Base-by-base conservation (phyloP, 768 basidiomycete genomes). In the Trametes sanguinea region DNA sequence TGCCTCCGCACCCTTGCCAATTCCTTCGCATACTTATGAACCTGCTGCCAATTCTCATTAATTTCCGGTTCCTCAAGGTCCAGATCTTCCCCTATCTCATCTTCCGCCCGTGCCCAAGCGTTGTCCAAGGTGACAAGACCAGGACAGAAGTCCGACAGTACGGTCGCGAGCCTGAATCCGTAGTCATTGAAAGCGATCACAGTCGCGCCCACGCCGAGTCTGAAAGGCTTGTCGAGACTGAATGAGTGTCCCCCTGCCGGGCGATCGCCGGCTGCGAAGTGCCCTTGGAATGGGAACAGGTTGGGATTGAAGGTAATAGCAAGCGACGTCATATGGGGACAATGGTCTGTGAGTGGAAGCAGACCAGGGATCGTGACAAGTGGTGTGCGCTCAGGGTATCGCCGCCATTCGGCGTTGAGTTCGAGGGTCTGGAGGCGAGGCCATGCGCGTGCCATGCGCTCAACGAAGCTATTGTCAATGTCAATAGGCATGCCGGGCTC, bases 131-230 rank as follows among this genome's bases (percentile, higher is more conserved):
- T 6, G 11, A 5, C 4, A 44, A 66, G 17, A 3, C 47, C 35
- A 11, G 65, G 65, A 45, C 59, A 63, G 8, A 66, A 5, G 22
- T 66, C 61, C 53, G 65, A 60, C 17, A 63, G 54, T 42, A 60
- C 43, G n/a, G 50, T 51, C 22, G 65, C 33, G 33, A 66, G 39
- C 33, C 56, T 51, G 37, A 57, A 45, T 10, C 22, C 22, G 22
- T 22, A 22, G 16, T 27, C 22, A 2, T 56, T 27, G 40, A n/a
- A 29, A 27, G 37, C 22, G 11, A 63, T 30, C 43, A 11, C 32
- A 1, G 57, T 50, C 14, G 57, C 37, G 51, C 61, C 61, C 6
- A 59, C 54, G 2, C 37, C 42, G 39, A 63, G 43, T 8, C 14
- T 22, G 46, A 46, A 39, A 17, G 54, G 29, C n/a, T 11, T 14